phyloP scores from a whole-genome alignment of 257 asterid genomes.

The Solanum dulcamara region DNA sequence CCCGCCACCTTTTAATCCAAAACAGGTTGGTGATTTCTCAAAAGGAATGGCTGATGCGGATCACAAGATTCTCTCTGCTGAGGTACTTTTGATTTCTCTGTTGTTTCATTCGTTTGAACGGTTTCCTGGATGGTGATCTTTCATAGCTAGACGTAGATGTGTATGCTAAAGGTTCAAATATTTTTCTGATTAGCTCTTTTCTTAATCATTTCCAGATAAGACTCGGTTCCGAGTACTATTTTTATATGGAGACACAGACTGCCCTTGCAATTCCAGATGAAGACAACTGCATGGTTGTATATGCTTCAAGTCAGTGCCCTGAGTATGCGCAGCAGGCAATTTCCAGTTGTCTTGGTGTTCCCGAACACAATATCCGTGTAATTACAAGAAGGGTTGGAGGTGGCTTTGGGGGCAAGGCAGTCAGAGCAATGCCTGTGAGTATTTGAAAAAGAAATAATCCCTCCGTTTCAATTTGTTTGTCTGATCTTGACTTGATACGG shows the following conservation, averaged over 20 bases:
- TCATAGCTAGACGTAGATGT: neutral
- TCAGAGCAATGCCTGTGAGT: constrained; percentile 51
- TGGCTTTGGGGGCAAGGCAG: constrained; percentile 72
- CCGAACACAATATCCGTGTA: too few relatives aligned
- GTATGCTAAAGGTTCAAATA: constrained; percentile 2
- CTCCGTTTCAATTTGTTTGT: too few relatives aligned
- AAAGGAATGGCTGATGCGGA: constrained; percentile 74
- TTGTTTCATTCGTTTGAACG: neutral
- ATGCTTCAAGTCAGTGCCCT: too few relatives aligned
- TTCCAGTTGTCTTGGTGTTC: too few relatives aligned
- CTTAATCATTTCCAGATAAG: too few relatives aligned
- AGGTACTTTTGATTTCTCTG: constrained; percentile 22
- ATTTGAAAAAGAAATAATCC: neutral
- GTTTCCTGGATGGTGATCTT: neutral
- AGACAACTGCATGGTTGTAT: too few relatives aligned
- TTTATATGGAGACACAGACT: too few relatives aligned
- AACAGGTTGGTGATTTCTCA: constrained; percentile 45
- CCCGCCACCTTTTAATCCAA: constrained; percentile 30
- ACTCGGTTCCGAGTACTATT: too few relatives aligned
- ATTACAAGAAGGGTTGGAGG: constrained; percentile 74
- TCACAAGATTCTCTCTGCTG: constrained; percentile 46
- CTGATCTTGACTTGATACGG: too few relatives aligned
- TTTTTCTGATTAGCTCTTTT: too few relatives aligned
- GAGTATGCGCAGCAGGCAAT: too few relatives aligned
- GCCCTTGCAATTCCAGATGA: too few relatives aligned